A percentile compares a stretch with the other conserved stretches of the same genome.
Evolutionary conservation across 1,139 yeast genomes (phyloP).

Genomic region (Scheffersomyces cryptocercus): DNA sequence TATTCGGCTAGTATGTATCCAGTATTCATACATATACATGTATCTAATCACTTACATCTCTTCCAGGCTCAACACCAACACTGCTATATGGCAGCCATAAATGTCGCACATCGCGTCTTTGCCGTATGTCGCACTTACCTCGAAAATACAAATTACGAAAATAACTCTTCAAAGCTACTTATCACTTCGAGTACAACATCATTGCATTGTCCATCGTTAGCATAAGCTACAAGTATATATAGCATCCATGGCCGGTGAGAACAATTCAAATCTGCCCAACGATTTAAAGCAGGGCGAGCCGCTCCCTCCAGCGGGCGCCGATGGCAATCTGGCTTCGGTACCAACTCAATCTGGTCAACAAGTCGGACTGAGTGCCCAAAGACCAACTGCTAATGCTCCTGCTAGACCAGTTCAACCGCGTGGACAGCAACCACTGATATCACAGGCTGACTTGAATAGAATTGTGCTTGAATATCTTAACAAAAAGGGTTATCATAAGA

Average conservation of each 20-base stretch:
- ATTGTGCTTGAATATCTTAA: constrained; percentile 89
- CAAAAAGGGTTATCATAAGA: constrained; percentile 90
- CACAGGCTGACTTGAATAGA: constrained; percentile 81
- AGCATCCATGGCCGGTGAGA: constrained; percentile 1
- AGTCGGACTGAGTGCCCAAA: constrained; percentile 2
- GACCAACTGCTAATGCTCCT: background rate
- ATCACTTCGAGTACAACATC: background rate
- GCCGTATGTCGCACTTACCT: background rate
- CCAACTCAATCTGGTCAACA: constrained; percentile 2
- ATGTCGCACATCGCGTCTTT: too few species aligned
- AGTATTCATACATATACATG: background rate
- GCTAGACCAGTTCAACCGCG: constrained; percentile 14
- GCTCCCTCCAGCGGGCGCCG: too few species aligned
- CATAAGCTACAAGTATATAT: background rate
- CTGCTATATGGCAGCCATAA: background rate
- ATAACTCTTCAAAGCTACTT: background rate
- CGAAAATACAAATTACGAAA: background rate
- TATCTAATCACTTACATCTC: too few species aligned
- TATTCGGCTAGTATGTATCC: too few species aligned
- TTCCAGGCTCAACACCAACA: too few species aligned
- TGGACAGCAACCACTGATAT: constrained; percentile 39
- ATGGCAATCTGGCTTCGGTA: background rate
- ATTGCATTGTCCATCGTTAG: background rate
- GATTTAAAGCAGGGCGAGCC: background rate
- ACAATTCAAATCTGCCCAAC: constrained; percentile 1